Base-by-base conservation (phyloP, 2,329 filamentous ascomycete genomes). In the Fusarium pseudonygamai region DNA sequence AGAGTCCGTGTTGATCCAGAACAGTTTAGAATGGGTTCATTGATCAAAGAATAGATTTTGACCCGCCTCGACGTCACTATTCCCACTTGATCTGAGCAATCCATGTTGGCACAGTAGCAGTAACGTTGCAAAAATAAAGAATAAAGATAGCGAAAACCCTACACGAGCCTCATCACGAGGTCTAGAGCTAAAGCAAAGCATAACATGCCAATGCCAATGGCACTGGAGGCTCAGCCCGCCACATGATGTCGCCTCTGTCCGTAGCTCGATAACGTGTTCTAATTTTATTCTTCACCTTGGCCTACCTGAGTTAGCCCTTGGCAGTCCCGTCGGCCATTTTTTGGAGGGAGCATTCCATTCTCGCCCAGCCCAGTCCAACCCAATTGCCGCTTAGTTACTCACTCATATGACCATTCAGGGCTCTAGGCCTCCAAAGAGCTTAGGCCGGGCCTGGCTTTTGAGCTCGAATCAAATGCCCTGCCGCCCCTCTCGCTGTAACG, bases 251-350 rank as follows among this genome's bases (percentile, higher is more conserved):
- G 55, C 55, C 15, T 50, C 63, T 56, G 22, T 26, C 53, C 26
- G n/a, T 63, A 63, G 34, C 30, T 60, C 42, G 42, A 63, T 42
- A 43, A 39, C 47, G 20, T 66, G 57, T 74, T 75, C 72, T 75
- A 75, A 75, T 75, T 75, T 75, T 75, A 71, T 37, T 60, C 59
- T 45, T 49, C 49, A 30, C 28, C 57, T 64, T 75, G 72, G 58
- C 69, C 66, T 45, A 60, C 43, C 61, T 64, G 37, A 62, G 72
- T 67, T 73, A 75, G 64, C 55, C 47, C 49, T 63, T 69, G 67
- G 60, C 56, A 53, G 32, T 50, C 45, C 50, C 50, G 34, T 66
- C 22, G 40, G 43, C 55, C 64, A 24, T 45, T 55, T 64, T 40
- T 47, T 45, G 6, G 14, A 34, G 32, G 26, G 20, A 30, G 22